These are phyloP conservation scores for Penicillium sp. DNA, from an alignment of 2,329 filamentous ascomycete genomes.

Conservation along the genomic window DNA sequence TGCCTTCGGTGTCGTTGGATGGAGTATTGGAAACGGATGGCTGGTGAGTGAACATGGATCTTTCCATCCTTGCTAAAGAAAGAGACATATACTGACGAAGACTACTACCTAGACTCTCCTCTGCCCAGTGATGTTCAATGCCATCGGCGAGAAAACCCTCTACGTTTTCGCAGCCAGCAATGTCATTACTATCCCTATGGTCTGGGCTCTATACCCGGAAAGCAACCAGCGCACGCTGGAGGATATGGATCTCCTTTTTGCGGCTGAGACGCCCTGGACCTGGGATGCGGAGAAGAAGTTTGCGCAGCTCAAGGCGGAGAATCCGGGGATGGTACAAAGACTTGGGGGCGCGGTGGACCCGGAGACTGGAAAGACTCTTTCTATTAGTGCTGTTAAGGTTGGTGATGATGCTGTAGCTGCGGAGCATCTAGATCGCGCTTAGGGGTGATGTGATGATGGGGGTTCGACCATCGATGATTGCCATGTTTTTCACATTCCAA, in stretches of 20 bases:
- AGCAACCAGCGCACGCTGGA: conserved; percentile 70
- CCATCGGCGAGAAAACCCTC: conserved; percentile 65
- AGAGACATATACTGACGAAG: conserved; percentile 3
- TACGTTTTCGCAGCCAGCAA: conserved; percentile 71
- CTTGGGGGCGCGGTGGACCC: conserved; percentile 35
- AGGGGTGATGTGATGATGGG: not conserved
- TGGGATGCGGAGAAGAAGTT: conserved; percentile 69
- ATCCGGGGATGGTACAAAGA: conserved; percentile 49
- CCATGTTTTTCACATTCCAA: too few species aligned
- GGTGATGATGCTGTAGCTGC: conserved; percentile 6
- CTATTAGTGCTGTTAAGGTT: conserved; percentile 6
- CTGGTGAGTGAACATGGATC: conserved; percentile 39
- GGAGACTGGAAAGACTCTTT: conserved; percentile 27
- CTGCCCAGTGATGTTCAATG: conserved; percentile 59
- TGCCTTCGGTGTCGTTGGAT: conserved; percentile 71
- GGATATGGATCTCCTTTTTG: conserved; percentile 71
- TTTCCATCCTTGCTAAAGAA: conserved; percentile 22
- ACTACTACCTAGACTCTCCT: conserved; percentile 43
- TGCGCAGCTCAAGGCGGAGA: conserved; percentile 58
- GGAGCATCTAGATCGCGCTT: conserved; percentile 22
- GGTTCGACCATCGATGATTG: not conserved
- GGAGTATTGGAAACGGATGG: conserved; percentile 72
- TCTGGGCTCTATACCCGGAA: conserved; percentile 71
- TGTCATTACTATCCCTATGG: conserved; percentile 61
- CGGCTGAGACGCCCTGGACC: conserved; percentile 61